phyloP scores from a whole-genome alignment of 1,139 yeast genomes.

The Petasospora rhodanensis region DNA sequence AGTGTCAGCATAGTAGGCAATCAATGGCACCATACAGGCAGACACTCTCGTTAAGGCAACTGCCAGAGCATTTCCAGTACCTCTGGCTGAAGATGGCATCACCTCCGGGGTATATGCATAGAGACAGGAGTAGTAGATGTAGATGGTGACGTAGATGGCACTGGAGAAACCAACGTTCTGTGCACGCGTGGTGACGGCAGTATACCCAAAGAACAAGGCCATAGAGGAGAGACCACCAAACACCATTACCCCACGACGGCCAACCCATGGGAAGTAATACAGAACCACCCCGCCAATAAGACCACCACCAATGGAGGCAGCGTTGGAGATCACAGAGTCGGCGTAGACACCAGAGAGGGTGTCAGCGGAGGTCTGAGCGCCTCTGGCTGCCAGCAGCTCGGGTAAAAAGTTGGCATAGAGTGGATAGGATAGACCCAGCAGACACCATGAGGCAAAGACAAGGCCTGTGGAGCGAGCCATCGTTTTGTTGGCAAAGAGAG shows the following conservation, averaged over 20 bases:
- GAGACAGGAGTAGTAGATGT: slow-evolving; percentile 50
- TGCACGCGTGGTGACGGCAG: slow-evolving; percentile 44
- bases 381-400: slow-evolving; percentile 41
- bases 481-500: slow-evolving; percentile 36
- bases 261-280: slow-evolving; percentile 40
- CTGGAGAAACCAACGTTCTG: slow-evolving; percentile 42
- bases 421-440: slow-evolving; percentile 50
- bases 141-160: slow-evolving; percentile 34
- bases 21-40: slow-evolving; percentile 48
- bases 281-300: slow-evolving; percentile 43
- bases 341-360: slow-evolving; percentile 48
- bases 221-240: slow-evolving; percentile 31
- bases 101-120: slow-evolving; percentile 60
- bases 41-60: slow-evolving; percentile 42
- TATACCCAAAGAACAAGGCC: slow-evolving; percentile 54
- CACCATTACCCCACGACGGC: slow-evolving; percentile 52
- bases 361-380: slow-evolving; percentile 39
- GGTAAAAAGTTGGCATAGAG: slow-evolving; percentile 49
- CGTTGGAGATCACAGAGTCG: slow-evolving; percentile 46
- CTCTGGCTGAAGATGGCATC: slow-evolving; percentile 50
- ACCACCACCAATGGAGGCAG: slow-evolving; percentile 54
- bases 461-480: slow-evolving; percentile 39
- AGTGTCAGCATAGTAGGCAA: slow-evolving; percentile 42
- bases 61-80: slow-evolving; percentile 53
- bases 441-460: slow-evolving; percentile 42